phyloP scores from a whole-genome alignment of 2,329 filamentous ascomycete genomes.

The Anthostomella pinea region DNA sequence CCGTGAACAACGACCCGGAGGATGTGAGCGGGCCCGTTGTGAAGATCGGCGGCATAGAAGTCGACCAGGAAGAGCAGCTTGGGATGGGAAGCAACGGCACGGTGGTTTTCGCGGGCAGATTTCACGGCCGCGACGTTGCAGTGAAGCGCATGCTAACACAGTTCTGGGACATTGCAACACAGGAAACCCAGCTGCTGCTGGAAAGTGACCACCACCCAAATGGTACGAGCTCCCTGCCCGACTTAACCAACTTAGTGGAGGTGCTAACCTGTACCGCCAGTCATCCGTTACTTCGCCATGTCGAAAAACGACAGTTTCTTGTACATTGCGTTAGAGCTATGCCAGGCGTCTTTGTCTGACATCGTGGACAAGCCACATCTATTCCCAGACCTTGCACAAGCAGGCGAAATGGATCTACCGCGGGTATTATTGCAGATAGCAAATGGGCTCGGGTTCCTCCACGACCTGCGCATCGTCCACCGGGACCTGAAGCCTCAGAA shows the following conservation, averaged over 20 bases:
- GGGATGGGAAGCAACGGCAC: constrained; percentile 94
- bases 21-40: constrained; percentile 59
- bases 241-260: background rate
- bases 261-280: constrained; percentile 41
- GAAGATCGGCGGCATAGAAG: constrained; percentile 62
- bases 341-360: constrained; percentile 89
- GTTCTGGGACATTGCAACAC: constrained; percentile 91
- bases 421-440: constrained; percentile 85
- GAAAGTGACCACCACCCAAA: constrained; percentile 96
- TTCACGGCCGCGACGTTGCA: constrained; percentile 88
- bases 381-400: constrained; percentile 66
- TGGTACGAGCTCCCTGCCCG: constrained; percentile 44
- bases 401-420: constrained; percentile 73
- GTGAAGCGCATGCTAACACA: constrained; percentile 96
- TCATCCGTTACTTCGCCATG: constrained; percentile 94
- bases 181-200: constrained; percentile 85
- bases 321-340: constrained; percentile 94
- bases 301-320: constrained; percentile 86
- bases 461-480: constrained; percentile 91
- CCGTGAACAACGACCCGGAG: constrained; percentile 54
- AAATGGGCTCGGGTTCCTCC: constrained; percentile 82
- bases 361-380: constrained; percentile 73
- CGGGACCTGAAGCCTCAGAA: constrained; percentile 97
- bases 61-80: constrained; percentile 61
- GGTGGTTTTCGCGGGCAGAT: constrained; percentile 89